Conservation (phyloP, 495 filamentous ascomycete genomes). For the Aspergillus baeticus region DNA sequence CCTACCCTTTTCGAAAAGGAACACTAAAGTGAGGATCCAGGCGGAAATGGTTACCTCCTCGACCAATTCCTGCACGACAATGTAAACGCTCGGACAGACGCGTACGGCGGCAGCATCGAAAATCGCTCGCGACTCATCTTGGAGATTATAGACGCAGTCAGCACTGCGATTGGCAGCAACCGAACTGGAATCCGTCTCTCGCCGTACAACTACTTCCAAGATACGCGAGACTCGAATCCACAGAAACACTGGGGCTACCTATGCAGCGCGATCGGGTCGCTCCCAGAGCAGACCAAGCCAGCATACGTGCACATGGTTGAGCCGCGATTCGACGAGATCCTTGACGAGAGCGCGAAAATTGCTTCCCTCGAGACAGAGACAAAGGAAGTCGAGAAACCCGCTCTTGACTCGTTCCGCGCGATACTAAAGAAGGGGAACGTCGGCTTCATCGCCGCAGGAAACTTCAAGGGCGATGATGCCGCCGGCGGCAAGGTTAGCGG, state of each 20-base stretch:
- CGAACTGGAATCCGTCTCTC: conserved; percentile 43
- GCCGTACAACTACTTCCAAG: conserved; percentile 51
- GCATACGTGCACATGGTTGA: conserved; percentile 44
- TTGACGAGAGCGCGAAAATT: conserved; percentile 47
- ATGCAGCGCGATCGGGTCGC: conserved; percentile 17
- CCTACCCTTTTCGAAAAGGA: neutral
- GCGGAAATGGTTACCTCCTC: conserved; percentile 53
- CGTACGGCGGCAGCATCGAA: conserved; percentile 50
- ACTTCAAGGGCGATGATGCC: conserved; percentile 31
- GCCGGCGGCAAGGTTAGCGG: conserved; percentile 19
- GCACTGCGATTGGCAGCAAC: conserved; percentile 26
- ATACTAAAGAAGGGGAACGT: conserved; percentile 31
- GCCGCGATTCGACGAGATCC: conserved; percentile 45
- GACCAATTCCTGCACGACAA: conserved; percentile 55
- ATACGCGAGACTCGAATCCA: conserved; percentile 34
- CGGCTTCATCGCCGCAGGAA: conserved; percentile 30
- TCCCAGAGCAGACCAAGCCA: conserved; percentile 22
- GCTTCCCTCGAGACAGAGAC: conserved; percentile 19
- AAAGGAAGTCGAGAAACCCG: conserved; percentile 17
- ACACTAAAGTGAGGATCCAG: no score
- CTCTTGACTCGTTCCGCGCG: conserved; percentile 29
- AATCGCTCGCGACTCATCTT: conserved; percentile 48
- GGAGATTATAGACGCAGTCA: conserved; percentile 39
- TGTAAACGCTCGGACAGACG: conserved; percentile 51
- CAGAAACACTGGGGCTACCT: conserved; percentile 24